A percentile compares a stretch with the other conserved stretches of the same genome.
These are phyloP conservation scores for Stipa capillata DNA, from an alignment of 176 grass and related monocot species.

Conservation along the genomic window DNA sequence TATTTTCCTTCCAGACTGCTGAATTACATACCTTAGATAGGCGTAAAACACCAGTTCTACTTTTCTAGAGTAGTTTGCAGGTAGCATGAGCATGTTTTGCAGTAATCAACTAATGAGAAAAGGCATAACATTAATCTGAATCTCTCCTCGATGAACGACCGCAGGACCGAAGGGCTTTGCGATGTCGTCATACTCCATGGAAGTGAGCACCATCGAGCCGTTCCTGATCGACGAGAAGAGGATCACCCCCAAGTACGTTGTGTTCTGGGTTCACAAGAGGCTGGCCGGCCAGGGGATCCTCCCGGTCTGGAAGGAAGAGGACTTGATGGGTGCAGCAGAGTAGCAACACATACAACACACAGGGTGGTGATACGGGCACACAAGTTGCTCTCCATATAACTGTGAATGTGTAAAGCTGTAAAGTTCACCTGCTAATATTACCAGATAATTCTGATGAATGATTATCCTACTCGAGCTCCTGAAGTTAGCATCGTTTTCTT, in stretches of 20 bases:
- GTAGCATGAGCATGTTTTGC: background rate
- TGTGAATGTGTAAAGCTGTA: constrained; percentile 20
- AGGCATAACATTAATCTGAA: background rate
- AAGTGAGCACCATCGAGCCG: constrained; percentile 81
- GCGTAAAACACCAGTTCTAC: too few relatives aligned
- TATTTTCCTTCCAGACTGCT: background rate
- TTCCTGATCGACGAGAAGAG: constrained; percentile 91
- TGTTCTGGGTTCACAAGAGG: constrained; percentile 94
- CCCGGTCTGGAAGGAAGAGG: constrained; percentile 57
- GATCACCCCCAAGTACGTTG: constrained; percentile 50
- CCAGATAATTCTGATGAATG: too few relatives aligned
- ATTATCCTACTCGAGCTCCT: too few relatives aligned
- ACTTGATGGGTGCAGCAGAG: background rate
- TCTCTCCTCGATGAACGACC: background rate
- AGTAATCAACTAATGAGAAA: background rate
- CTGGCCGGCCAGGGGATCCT: constrained; percentile 89
- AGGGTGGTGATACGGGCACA: background rate
- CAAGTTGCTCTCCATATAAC: constrained; percentile 5
- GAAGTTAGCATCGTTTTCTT: too few relatives aligned
- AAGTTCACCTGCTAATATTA: too few relatives aligned
- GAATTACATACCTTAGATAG: too few relatives aligned
- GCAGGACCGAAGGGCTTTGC: constrained; percentile 93
- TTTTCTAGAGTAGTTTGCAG: too few relatives aligned
- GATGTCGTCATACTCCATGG: constrained; percentile 54
- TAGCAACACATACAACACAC: constrained; percentile 1